Percentiles rank a stretch among this genome's conserved stretches.
Evolutionary conservation across 164 flowering plant genomes (phyloP).

Genomic region (Vitis rotundifolia): DNA sequence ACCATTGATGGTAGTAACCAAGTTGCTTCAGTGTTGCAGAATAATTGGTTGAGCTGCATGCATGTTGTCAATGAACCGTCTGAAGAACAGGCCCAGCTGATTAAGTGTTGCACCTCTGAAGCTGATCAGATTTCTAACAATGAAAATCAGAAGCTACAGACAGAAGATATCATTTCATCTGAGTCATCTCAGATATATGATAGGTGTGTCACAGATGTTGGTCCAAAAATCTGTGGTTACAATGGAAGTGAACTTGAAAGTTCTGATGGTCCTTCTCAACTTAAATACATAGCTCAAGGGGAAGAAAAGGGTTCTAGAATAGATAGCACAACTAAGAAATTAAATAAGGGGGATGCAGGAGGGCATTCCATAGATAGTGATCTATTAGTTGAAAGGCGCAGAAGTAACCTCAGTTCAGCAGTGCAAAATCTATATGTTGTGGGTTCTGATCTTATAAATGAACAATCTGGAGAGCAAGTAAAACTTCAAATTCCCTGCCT

Average conservation of each 20-base stretch:
- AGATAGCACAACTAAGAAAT: conserved; percentile 5
- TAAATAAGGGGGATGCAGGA: conserved; percentile 10
- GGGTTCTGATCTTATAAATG: background rate
- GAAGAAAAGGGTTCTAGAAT: conserved; percentile 9
- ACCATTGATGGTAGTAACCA: background rate
- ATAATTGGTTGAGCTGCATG: background rate
- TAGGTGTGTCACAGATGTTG: conserved; percentile 4
- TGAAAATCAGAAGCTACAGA: conserved; percentile 5
- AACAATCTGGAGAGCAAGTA: background rate
- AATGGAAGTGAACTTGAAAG: conserved; percentile 5
- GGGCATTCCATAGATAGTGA: background rate
- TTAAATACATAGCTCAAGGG: conserved; percentile 1
- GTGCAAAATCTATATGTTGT: background rate
- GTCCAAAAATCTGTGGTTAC: conserved; percentile 1
- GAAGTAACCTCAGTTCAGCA: background rate
- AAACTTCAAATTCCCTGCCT: conserved; percentile 7
- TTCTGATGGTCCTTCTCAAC: conserved; percentile 10
- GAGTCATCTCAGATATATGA: conserved; percentile 7
- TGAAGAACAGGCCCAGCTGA: conserved; percentile 1
- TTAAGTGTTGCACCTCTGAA: conserved; percentile 8
- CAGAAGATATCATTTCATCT: conserved; percentile 2
- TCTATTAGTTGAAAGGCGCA: background rate
- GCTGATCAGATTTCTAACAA: conserved; percentile 1
- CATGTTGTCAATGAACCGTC: conserved; percentile 5
- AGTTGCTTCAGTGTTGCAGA: background rate